These are phyloP conservation scores for Fusarium odoratissimum DNA, from an alignment of 2,329 filamentous ascomycete genomes.

Conservation along the genomic window DNA sequence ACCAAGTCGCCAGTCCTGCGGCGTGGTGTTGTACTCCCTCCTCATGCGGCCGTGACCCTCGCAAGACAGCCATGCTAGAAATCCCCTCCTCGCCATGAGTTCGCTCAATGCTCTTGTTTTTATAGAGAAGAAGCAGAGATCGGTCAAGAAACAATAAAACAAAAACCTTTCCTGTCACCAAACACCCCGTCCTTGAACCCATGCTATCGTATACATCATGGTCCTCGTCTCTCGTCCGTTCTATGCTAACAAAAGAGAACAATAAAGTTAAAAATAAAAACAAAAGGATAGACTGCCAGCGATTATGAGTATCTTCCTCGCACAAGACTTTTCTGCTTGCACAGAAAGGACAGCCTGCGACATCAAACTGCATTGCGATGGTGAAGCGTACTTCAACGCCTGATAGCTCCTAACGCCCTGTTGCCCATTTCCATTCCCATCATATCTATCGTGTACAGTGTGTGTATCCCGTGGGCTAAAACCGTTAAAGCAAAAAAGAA, in stretches of 20 bases:
- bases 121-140: background rate
- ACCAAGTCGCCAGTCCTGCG: background rate
- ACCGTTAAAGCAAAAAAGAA: constrained; percentile 9
- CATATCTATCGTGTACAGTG: constrained; percentile 37
- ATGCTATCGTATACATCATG: constrained; percentile 41
- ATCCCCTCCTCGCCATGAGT: background rate
- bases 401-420: constrained; percentile 31
- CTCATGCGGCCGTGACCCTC: background rate
- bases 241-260: constrained; percentile 9
- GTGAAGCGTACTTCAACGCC: constrained; percentile 4
- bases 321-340: constrained; percentile 14
- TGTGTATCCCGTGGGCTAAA: constrained; percentile 22
- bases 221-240: constrained; percentile 22
- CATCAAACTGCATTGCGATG: background rate
- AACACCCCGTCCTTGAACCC: constrained; percentile 31
- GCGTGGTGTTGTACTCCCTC: background rate
- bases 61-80: background rate
- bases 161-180: constrained; percentile 1
- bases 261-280: background rate
- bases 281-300: background rate
- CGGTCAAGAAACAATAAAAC: constrained; percentile 1
- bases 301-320: constrained; percentile 2
- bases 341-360: background rate
- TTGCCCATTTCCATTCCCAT: constrained; percentile 17
- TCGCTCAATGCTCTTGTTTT: background rate